These are phyloP conservation scores for Dictyophora rubrovolvata DNA, from an alignment of 768 basidiomycete genomes.

Conservation along the genomic window DNA sequence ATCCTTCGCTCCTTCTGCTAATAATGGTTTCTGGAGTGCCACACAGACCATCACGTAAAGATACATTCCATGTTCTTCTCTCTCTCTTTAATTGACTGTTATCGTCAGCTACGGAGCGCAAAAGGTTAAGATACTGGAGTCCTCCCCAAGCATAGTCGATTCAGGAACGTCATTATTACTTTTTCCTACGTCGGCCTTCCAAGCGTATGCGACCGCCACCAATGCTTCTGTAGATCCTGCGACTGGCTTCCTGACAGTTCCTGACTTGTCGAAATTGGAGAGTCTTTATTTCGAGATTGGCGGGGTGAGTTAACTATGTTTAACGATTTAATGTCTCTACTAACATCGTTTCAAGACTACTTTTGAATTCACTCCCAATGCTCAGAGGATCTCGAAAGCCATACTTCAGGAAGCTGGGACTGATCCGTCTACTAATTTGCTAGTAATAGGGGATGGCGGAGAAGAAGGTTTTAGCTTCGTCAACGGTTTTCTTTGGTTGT, in stretches of 20 bases:
- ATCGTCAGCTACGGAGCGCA: constrained; percentile 24
- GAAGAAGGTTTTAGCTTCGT: constrained; percentile 11
- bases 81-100: background rate
- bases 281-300: constrained; percentile 24
- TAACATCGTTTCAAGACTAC: background rate
- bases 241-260: constrained; percentile 18
- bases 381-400: constrained; percentile 9
- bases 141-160: constrained; percentile 41
- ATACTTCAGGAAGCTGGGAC: constrained; percentile 8
- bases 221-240: constrained; percentile 21
- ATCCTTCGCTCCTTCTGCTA: constrained; percentile 16
- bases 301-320: constrained; percentile 14
- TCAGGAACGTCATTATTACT: constrained; percentile 18
- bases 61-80: background rate
- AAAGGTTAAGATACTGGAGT: constrained; percentile 31
- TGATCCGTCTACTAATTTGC: constrained; percentile 2
- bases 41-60: constrained; percentile 16
- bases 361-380: constrained; percentile 7
- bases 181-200: constrained; percentile 22
- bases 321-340: background rate
- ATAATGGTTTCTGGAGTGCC: constrained; percentile 13
- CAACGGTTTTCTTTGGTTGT: constrained; percentile 20
- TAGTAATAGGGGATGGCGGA: constrained; percentile 8
- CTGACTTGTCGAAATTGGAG: constrained; percentile 22
- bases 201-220: constrained; percentile 21